phyloP scores from a whole-genome alignment of 2,329 filamentous ascomycete genomes.

The Nothomitra cinnamomea region DNA sequence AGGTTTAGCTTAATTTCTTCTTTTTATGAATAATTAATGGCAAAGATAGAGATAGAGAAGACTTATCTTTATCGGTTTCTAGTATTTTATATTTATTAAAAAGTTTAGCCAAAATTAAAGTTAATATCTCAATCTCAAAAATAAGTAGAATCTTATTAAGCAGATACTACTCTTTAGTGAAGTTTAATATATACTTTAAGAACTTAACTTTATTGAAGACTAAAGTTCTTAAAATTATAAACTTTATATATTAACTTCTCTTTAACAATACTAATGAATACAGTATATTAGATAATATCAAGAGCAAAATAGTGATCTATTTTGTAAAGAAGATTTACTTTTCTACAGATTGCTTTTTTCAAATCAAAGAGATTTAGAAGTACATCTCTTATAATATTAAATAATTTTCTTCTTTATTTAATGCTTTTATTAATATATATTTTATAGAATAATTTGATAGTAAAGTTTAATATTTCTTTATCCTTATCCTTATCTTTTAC shows the following conservation, averaged over 20 bases:
- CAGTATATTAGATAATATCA: background rate
- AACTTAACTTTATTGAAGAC: background rate
- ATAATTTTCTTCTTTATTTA: no score
- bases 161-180: background rate
- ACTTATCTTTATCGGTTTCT: background rate
- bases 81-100: background rate
- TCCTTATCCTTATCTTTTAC: background rate
- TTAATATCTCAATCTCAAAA: background rate
- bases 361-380: background rate
- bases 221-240: background rate
- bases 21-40: background rate
- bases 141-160: background rate
- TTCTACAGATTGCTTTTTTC: background rate
- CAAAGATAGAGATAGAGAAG: background rate
- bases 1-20: background rate
- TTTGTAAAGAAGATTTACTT: background rate
- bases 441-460: no score
- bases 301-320: background rate
- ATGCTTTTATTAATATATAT: no score
- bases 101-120: background rate
- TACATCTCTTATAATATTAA: no score
- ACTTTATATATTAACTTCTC: background rate
- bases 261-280: background rate
- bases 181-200: background rate
- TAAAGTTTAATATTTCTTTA: no score